These are phyloP conservation scores for Emmonsiellopsis sp. DNA, from an alignment of 2,329 filamentous ascomycete species.

Conservation along the genomic window DNA sequence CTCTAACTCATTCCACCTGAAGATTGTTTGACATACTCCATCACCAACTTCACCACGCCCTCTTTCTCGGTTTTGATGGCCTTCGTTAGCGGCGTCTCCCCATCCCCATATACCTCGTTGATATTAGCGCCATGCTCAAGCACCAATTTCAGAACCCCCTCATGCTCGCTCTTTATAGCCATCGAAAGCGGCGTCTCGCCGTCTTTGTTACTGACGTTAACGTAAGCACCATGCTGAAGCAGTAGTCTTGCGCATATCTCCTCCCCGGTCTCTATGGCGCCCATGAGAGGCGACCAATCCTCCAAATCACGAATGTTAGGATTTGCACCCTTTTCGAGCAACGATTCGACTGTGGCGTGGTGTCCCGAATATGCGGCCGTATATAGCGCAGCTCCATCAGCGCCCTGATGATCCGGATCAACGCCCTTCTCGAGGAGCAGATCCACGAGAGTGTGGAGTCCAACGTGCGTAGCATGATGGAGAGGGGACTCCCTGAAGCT, in stretches of 20 bases:
- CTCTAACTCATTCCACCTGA: too few species aligned
- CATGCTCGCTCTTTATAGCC: neutral
- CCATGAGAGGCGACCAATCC: neutral
- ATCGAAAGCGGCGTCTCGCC: constrained; percentile 2
- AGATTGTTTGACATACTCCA: too few species aligned
- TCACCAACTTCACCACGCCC: too few species aligned
- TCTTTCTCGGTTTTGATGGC: too few species aligned
- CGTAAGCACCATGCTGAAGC: neutral
- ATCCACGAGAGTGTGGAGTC: too few species aligned
- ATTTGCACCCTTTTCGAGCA: too few species aligned
- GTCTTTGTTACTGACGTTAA: neutral
- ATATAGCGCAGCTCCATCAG: too few species aligned
- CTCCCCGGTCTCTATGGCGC: neutral
- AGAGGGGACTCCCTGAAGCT: too few species aligned
- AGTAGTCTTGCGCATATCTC: neutral
- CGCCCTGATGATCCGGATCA: neutral
- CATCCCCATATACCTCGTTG: neutral
- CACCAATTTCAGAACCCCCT: neutral
- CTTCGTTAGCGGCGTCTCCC: neutral
- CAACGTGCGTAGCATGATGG: too few species aligned
- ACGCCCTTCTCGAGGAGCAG: neutral
- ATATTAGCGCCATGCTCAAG: neutral
- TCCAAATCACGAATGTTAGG: too few species aligned
- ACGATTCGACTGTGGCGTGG: too few species aligned
- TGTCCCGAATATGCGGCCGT: too few species aligned